Conservation (phyloP, 495 filamentous ascomycete genomes). For the Penicillium cinerascens region DNA sequence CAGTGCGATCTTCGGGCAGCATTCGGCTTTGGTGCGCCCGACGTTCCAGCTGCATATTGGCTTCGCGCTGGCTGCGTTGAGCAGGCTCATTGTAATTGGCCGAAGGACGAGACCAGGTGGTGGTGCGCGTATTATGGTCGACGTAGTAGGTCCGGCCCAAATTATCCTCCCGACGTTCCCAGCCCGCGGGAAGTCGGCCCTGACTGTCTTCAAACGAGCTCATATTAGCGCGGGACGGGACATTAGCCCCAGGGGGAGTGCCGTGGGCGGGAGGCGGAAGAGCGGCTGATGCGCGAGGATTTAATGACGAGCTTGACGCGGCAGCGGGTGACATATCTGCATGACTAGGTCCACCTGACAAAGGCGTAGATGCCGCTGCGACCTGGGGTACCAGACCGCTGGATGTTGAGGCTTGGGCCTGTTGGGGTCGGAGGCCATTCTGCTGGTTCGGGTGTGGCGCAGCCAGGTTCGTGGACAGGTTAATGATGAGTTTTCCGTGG, state of each 20-base stretch:
- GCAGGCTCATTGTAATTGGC: slow-evolving; percentile 74
- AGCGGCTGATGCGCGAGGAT: slow-evolving; percentile 39
- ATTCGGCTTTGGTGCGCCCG: slow-evolving; percentile 92
- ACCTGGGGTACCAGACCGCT: slow-evolving; percentile 42
- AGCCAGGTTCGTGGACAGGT: slow-evolving; percentile 83
- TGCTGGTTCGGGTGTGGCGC: slow-evolving; percentile 48
- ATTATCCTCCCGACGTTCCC: slow-evolving; percentile 95
- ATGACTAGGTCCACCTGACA: slow-evolving; percentile 32
- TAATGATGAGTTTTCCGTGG: slow-evolving; percentile 95
- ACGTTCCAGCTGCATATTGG: slow-evolving; percentile 86
- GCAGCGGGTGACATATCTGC: slow-evolving; percentile 28
- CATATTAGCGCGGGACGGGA: slow-evolving; percentile 52
- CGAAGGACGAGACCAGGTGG: slow-evolving; percentile 90
- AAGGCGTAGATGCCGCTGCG: slow-evolving; percentile 25
- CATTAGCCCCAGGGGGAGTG: slow-evolving; percentile 42
- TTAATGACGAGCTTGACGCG: slow-evolving; percentile 35
- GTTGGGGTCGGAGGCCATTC: slow-evolving; percentile 37
- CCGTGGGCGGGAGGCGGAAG: slow-evolving; percentile 34
- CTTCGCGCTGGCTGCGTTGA: slow-evolving; percentile 74
- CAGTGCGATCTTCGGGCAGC: slow-evolving; percentile 92
- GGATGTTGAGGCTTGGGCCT: slow-evolving; percentile 36
- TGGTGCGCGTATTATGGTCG: slow-evolving; percentile 95
- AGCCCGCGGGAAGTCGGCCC: slow-evolving; percentile 86
- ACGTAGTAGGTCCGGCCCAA: slow-evolving; percentile 98
- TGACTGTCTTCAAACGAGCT: slow-evolving; percentile 95